Evolutionary conservation across 768 basidiomycete species (phyloP), one percentile per base, ranked within the genome.

Genomic region (Collybiopsis luxurians): DNA sequence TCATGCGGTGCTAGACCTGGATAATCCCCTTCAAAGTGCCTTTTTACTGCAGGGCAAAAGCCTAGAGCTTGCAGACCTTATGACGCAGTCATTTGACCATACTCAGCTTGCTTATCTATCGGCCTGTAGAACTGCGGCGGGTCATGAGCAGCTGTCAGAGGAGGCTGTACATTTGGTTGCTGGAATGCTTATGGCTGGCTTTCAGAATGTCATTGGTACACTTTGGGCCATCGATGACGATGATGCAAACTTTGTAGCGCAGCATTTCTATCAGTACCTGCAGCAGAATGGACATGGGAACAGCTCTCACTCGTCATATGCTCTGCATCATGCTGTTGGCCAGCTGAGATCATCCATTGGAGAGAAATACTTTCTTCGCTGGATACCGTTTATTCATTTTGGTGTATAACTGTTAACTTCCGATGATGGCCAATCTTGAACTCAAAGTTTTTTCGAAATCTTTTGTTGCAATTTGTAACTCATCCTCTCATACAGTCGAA

Each of bases 131-230:
- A 78, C 73, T 3, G 69, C 71, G 1, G 65, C 59, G n/a, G 69
- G 73, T 0, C 66, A 67, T 21, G 47, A 60, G 23, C 49, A 53
- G 24, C 53, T 71, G 1, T 54, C 69, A 0, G 69, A 75, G 5
- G 76, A 78, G 50, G 69, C 67, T 0, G 65, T 77, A 3, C 74
- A 75, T 65, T 57, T 76, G 3, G 70, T 74, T 0, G 72, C 72
- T 3, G 74, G 72, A 15, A 74, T 77, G 73, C 61, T 72, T 44
- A 53, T 59, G 21, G 66, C 65, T 27, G 67, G 67, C 4, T 69
- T 64, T 44, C 44, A 57, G 24, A 52, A 71, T 24, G 71, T 73
- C 2, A 58, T 77, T 7, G 74, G 28, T 1, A 72, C 72, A 24
- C 65, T 73, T 63, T 72, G 72, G 71, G 60, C 65, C 15, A 68